Evolutionary conservation across 176 grass and related monocot genomes (phyloP).

Genomic region (Bonia amplexicaulis): DNA sequence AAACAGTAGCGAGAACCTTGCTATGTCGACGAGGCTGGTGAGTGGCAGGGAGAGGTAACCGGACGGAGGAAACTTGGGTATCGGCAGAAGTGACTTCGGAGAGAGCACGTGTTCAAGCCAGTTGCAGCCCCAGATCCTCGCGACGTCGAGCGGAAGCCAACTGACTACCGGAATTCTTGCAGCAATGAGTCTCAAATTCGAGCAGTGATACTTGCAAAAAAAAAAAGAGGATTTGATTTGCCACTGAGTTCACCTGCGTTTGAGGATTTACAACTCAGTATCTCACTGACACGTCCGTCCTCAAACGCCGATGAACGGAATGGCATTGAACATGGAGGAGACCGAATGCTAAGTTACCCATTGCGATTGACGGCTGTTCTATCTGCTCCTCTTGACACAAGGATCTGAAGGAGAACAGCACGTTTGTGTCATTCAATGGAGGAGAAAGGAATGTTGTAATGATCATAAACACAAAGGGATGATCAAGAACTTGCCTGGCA

Average conservation of each 20-base stretch:
- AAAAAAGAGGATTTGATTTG: too few species aligned
- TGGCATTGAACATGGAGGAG: neutral
- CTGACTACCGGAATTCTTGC: conserved; percentile 42
- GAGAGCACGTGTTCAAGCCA: conserved; percentile 74
- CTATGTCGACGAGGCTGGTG: conserved; percentile 47
- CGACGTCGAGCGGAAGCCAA: conserved; percentile 81
- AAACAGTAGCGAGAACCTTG: conserved; percentile 36
- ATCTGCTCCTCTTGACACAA: conserved; percentile 68
- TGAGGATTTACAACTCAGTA: too few species aligned
- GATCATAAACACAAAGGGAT: neutral
- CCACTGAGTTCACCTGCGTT: too few species aligned
- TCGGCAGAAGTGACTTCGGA: conserved; percentile 45
- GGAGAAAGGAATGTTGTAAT: neutral
- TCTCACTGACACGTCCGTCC: too few species aligned
- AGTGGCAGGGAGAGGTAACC: conserved; percentile 66
- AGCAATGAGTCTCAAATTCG: neutral
- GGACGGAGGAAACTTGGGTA: conserved; percentile 67
- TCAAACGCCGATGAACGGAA: too few species aligned
- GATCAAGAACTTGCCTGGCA: conserved; percentile 56
- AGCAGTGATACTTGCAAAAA: neutral
- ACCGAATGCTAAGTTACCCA: conserved; percentile 39
- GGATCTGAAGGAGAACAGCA: conserved; percentile 35
- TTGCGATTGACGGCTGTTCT: conserved; percentile 51
- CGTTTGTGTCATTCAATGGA: neutral
- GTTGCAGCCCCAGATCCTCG: conserved; percentile 53